Evolutionary conservation across 1,139 yeast species (phyloP).

Genomic region (Zygoascus sp.): DNA sequence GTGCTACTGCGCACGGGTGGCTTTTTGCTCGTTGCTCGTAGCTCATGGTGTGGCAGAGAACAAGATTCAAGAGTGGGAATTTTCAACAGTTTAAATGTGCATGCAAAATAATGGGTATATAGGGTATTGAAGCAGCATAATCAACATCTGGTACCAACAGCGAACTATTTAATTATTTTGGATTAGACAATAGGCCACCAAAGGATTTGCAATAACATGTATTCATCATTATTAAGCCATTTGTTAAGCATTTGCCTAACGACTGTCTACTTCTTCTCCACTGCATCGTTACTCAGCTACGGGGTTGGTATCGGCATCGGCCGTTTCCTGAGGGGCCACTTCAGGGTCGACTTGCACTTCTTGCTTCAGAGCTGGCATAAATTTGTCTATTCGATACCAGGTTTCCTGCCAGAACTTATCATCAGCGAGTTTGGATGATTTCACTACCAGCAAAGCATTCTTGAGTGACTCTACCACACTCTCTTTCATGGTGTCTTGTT

Average conservation of each 20-base stretch:
- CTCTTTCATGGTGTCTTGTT: constrained; percentile 45
- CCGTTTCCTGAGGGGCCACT: constrained; percentile 11
- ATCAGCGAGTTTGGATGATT: constrained; percentile 38
- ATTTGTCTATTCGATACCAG: constrained; percentile 43
- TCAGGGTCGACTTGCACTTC: constrained; percentile 18
- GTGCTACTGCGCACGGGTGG: constrained; percentile 77
- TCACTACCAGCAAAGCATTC: constrained; percentile 48
- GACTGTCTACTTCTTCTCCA: not conserved
- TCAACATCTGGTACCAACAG: no score
- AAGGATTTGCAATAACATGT: no score
- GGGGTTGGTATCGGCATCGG: not conserved
- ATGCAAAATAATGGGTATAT: no score
- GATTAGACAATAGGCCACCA: no score
- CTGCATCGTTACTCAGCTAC: not conserved
- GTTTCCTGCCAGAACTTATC: constrained; percentile 41
- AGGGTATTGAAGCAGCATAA: no score
- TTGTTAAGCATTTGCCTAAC: no score
- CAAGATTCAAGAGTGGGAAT: no score
- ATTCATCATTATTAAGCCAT: no score
- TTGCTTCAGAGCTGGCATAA: constrained; percentile 44
- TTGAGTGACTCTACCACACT: constrained; percentile 60
- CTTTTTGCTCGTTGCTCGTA: constrained; percentile 65
- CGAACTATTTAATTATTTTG: no score
- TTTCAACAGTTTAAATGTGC: no score
- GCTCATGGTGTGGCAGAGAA: not conserved